Base-by-base conservation (phyloP, 768 basidiomycete species). In the Candolleomyces efflorescens region DNA sequence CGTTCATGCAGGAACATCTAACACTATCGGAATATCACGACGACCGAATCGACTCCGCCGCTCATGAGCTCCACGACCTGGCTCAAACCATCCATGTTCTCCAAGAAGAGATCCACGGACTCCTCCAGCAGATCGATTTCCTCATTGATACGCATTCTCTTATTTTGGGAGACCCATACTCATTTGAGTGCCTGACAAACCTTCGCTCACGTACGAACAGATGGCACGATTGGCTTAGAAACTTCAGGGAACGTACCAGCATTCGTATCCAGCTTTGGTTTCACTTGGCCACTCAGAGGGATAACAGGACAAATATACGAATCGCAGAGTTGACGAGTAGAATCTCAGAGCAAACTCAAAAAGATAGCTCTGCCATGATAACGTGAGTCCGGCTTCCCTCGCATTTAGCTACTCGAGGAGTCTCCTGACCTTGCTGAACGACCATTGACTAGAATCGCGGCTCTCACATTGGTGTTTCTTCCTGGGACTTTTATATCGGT, bases 401-500 rank as follows among this genome's bases (percentile, higher is more conserved):
- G 32, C 49, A 10, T 27, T 17, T 7, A n/a, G 23, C 47, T 20
- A n/a, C 10, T 11, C 5, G 2, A 26, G 13, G 24, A 22, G 22
- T 45, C 13, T 3, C 2, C 13, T 18, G 22, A n/a, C 18, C 18
- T 9, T 6, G n/a, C n/a, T n/a, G 26, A 13, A 3, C 38, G 20
- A 22, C 17, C 12, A 46, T 45, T 32, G 5, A 23, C 18, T 47
- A 55, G 54, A 18, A 55, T 55, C 23, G 54, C 54, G 5, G 41
- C 41, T 13, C 24, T 55, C 23, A 55, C 54, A 17, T 24, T 55
- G 23, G 22, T 55, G 18, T 55, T 55, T 32, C 27, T 55, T 10
- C 54, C 54, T 15, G 54, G 43, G 20, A 45, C 54, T 10, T 55
- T 55, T 17, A 36, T 55, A 11, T 37, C 54, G 43, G 54, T 55